These are phyloP conservation scores for Carex kokanica DNA, from an alignment of 176 grass and related monocot genomes.

Conservation along the genomic window DNA sequence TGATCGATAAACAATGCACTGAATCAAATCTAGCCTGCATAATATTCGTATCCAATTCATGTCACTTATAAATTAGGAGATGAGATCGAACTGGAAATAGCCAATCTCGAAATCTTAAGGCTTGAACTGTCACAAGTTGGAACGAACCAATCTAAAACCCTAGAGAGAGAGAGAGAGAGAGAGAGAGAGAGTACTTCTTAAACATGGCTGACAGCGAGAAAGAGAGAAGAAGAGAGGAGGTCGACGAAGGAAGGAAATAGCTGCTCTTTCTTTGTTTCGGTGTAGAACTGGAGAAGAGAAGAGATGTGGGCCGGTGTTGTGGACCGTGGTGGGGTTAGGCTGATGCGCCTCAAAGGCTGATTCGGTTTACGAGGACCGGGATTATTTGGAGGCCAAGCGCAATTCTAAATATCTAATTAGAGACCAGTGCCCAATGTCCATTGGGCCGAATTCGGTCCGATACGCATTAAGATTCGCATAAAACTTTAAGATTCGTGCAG, in stretches of 20 bases:
- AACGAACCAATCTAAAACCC: not conserved
- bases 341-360: too few relatives aligned
- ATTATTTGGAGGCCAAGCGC: too few relatives aligned
- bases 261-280: not conserved
- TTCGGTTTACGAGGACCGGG: too few relatives aligned
- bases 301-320: too few relatives aligned
- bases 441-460: too few relatives aligned
- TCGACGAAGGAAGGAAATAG: not conserved
- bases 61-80: not conserved
- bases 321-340: too few relatives aligned
- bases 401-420: too few relatives aligned
- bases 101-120: not conserved
- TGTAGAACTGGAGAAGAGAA: not conserved
- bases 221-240: not conserved
- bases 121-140: not conserved
- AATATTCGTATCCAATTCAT: not conserved
- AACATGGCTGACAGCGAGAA: not conserved
- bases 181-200: not conserved
- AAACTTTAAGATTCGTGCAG: too few relatives aligned
- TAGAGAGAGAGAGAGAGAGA: not conserved
- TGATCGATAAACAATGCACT: not conserved
- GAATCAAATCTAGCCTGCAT: not conserved
- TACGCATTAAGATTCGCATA: too few relatives aligned
- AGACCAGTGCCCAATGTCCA: too few relatives aligned
- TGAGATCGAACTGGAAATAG: not conserved